These are phyloP conservation scores for Aspergillus vadensis DNA, from an alignment of 2,329 filamentous ascomycete species.

Conservation along the genomic window DNA sequence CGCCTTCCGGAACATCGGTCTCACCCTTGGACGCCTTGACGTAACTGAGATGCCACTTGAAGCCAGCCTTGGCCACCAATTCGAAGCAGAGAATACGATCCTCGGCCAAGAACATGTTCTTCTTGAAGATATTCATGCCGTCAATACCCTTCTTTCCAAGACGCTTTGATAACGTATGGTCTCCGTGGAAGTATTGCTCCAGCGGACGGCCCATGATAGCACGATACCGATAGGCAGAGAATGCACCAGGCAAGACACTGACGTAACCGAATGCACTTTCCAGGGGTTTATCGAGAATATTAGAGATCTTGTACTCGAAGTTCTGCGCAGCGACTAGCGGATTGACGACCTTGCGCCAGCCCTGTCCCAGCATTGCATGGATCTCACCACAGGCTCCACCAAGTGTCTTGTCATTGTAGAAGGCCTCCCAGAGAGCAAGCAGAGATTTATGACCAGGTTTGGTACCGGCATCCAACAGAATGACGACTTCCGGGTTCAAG, in stretches of 20 bases:
- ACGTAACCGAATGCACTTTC: constrained; percentile 98
- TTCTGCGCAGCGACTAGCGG: constrained; percentile 95
- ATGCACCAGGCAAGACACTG: constrained; percentile 95
- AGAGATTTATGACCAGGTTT: constrained; percentile 92
- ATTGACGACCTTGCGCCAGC: constrained; percentile 89
- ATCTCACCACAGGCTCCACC: constrained; percentile 99
- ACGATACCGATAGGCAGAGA: constrained; percentile 96
- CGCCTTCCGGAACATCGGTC: constrained; percentile 96
- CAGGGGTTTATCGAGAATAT: constrained; percentile 96
- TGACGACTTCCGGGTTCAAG: constrained; percentile 93
- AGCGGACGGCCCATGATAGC: constrained; percentile 97
- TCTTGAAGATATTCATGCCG: constrained; percentile 99
- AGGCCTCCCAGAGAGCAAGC: constrained; percentile 92
- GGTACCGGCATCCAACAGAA: constrained; percentile 94
- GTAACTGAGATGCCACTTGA: constrained; percentile 98
- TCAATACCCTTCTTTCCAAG: constrained; percentile 99
- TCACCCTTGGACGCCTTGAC: constrained; percentile 99
- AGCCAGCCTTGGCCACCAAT: constrained; percentile 94
- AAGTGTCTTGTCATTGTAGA: constrained; percentile 99
- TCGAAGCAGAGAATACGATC: constrained; percentile 99
- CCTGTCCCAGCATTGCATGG: constrained; percentile 92
- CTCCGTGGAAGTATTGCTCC: constrained; percentile 99
- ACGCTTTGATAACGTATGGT: constrained; percentile 92
- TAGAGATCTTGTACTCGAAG: constrained; percentile 99
- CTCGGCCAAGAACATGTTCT: constrained; percentile 99